Evolutionary conservation across 2,329 filamentous ascomycete species (phyloP).

Genomic region (Onygenales sp.): DNA sequence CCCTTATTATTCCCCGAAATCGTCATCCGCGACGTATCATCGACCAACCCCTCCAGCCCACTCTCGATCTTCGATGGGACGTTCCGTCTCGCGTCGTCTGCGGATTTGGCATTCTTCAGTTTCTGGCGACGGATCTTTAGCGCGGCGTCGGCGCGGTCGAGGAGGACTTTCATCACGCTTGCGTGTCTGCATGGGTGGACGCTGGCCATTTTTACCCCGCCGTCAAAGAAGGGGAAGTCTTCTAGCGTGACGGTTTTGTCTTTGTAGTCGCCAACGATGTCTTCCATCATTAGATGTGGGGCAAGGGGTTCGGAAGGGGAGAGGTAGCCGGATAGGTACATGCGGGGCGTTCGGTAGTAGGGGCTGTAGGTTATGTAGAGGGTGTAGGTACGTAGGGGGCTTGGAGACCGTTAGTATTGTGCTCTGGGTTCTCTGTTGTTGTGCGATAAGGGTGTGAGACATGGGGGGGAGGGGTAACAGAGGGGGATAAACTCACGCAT

Average conservation of each 20-base stretch:
- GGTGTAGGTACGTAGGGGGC: constrained; percentile 83
- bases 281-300: constrained; percentile 86
- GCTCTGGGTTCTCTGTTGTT: neutral
- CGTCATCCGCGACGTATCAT: constrained; percentile 59
- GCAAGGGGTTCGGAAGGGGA: constrained; percentile 70
- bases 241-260: constrained; percentile 98
- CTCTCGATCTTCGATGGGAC: constrained; percentile 38
- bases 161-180: constrained; percentile 92
- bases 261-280: constrained; percentile 92
- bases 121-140: constrained; percentile 82
- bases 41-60: constrained; percentile 78
- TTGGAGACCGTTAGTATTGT: constrained; percentile 27
- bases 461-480: neutral
- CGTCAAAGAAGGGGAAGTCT: constrained; percentile 90
- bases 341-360: constrained; percentile 89
- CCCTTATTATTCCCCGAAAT: constrained; percentile 39
- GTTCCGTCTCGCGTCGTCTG: constrained; percentile 31
- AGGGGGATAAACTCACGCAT: constrained; percentile 40
- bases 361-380: constrained; percentile 97
- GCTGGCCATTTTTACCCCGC: constrained; percentile 88
- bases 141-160: constrained; percentile 89
- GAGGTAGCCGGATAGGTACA: constrained; percentile 88
- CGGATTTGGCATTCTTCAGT: constrained; percentile 53
- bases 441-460: too few species aligned
- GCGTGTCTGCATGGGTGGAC: constrained; percentile 97